These are phyloP conservation scores for Picocystis sp. DNA, from an alignment of 163 green algal genomes.

Conservation along the genomic window DNA sequence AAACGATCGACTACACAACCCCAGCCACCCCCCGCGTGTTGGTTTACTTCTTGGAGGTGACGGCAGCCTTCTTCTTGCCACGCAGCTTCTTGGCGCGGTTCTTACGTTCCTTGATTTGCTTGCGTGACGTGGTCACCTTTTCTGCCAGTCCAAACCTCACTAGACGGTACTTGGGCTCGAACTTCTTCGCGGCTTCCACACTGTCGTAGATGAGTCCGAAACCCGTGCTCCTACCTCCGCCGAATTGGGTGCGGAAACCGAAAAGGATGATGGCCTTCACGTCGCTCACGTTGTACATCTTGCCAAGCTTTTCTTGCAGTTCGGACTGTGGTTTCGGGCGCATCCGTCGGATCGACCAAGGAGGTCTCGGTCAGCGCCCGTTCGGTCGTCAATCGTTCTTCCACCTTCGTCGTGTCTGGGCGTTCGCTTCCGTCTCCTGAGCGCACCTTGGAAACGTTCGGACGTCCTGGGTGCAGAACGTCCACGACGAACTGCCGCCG, in stretches of 20 bases:
- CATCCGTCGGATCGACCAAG: too few species aligned
- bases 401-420: too few species aligned
- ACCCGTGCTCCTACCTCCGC: constrained; percentile 95
- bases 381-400: too few species aligned
- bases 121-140: constrained; percentile 70
- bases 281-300: constrained; percentile 92
- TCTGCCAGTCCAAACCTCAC: constrained; percentile 70
- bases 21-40: too few species aligned
- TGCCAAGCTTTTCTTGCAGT: constrained; percentile 85
- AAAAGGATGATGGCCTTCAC: constrained; percentile 78
- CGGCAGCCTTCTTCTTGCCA: constrained; percentile 56
- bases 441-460: constrained; percentile 90
- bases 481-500: constrained; percentile 93
- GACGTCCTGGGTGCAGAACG: constrained; percentile 85
- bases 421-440: not conserved
- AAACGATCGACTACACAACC: too few species aligned
- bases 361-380: too few species aligned
- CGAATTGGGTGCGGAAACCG: constrained; percentile 95
- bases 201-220: constrained; percentile 99
- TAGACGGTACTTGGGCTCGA: constrained; percentile 94
- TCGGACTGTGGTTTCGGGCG: constrained; percentile 41
- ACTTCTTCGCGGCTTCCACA: constrained; percentile 86
- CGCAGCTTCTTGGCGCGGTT: constrained; percentile 89
- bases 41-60: constrained; percentile 8
- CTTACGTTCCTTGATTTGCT: constrained; percentile 99